Percentiles rank a stretch among this genome's conserved stretches.
Conservation (phyloP, 495 filamentous ascomycete genomes). For the Echria macrotheca region DNA sequence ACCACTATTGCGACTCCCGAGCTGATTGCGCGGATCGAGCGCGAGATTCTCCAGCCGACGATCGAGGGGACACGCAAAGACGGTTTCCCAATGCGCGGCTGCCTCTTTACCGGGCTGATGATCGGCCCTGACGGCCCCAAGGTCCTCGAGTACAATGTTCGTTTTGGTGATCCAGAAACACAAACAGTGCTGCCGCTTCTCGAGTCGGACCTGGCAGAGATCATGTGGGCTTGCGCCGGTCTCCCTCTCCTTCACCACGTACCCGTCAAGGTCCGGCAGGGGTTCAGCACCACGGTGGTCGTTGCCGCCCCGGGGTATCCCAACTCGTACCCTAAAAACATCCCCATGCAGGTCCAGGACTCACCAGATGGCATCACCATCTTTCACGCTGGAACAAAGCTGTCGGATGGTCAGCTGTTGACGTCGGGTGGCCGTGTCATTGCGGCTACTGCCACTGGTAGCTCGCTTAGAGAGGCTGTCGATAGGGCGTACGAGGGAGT, state of each 20-base stretch:
- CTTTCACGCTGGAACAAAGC: constrained; percentile 88
- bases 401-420: constrained; percentile 54
- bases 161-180: constrained; percentile 94
- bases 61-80: constrained; percentile 83
- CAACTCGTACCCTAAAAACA: constrained; percentile 77
- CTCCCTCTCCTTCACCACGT: constrained; percentile 66
- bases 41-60: constrained; percentile 80
- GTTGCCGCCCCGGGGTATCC: constrained; percentile 93
- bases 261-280: constrained; percentile 57
- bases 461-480: constrained; percentile 70
- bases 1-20: constrained; percentile 74
- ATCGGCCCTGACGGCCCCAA: constrained; percentile 84
- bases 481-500: constrained; percentile 78
- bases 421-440: constrained; percentile 89
- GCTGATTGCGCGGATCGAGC: constrained; percentile 70
- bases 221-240: constrained; percentile 82
- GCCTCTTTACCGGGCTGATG: constrained; percentile 95
- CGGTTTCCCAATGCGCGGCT: constrained; percentile 72
- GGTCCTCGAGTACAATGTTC: constrained; percentile 93
- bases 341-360: constrained; percentile 55
- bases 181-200: constrained; percentile 86
- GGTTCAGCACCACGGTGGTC: constrained; percentile 85
- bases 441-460: constrained; percentile 74
- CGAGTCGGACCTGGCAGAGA: constrained; percentile 82
- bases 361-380: constrained; percentile 54